Base-by-base conservation (phyloP, 2,329 filamentous ascomycete genomes). In the Paraphoma chrysanthemicola region DNA sequence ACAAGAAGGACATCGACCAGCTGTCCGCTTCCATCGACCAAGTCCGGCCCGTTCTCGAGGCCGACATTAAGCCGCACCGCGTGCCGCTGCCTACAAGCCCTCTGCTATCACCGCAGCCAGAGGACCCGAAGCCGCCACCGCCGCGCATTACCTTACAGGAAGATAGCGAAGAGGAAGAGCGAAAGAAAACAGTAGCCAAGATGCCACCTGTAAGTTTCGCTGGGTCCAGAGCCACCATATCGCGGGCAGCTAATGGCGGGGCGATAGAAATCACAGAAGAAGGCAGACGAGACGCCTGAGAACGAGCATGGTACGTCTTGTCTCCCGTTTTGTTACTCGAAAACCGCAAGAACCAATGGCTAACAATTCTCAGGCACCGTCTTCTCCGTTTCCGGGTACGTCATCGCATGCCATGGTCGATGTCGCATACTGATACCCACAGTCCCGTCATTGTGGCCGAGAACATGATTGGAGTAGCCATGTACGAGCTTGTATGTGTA, bases 381-480 rank as follows among this genome's bases (percentile, higher is more conserved):
- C 80, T 91, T 88, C 81, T 91, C 89, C 62, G 82, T 92, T 69
- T 91, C 89, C 51, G 85, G 83, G 83, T 85, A 78, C 64, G 80
- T 72, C 67, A 51, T 57, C 51, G 48, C 55, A 51, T 41, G 51
- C 47, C 63, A 53, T 41, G 52, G 45, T 43, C 44, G 51, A 56
- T 14, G 50, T 38, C 56, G 53, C 52, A 56, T 69, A 67, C 71
- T 77, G 59, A 77, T 59, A 54, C 33, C 30, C 8, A 12, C 44
- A 81, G 91, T 68, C 95, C 95, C 75, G 95, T 99, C 84, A 90
- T 99, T 72, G 87, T 99, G 70, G 95, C 94, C 77, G 94, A 98
- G 83, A 89, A 97, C 81, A 97, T 99, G 93, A 92, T 94, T 76
- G 95, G 95, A 79, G 95, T 95, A 86, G 93, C 95, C 79, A 99